Evolutionary conservation across 208 protist species (phyloP).

Genomic region (Tetramitus jugosus): DNA sequence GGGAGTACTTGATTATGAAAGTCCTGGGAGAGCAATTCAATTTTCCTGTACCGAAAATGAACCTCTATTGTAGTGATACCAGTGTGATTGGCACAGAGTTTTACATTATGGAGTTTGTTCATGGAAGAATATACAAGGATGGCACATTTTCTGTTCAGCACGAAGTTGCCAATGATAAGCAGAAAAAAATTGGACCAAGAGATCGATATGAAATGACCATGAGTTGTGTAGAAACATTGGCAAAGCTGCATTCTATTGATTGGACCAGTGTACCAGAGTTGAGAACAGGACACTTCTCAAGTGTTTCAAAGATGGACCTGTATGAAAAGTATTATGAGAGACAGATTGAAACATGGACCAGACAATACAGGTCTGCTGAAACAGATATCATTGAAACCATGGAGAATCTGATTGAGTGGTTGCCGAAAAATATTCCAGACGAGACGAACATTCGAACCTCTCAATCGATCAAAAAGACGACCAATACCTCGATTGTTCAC

Average conservation of each 20-base stretch:
- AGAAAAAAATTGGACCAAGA: too few relatives aligned
- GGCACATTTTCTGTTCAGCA: conserved; percentile 26
- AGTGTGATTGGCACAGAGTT: conserved; percentile 60
- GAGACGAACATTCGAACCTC: not conserved
- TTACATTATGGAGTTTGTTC: conserved; percentile 52
- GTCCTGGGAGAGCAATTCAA: not conserved
- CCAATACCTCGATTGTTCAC: conserved; percentile 33
- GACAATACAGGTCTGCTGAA: conserved; percentile 36
- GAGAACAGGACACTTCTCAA: not conserved
- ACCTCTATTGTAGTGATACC: conserved; percentile 47
- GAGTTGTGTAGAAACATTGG: conserved; percentile 17
- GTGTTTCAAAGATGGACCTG: too few relatives aligned
- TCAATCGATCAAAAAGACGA: too few relatives aligned
- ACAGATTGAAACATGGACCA: conserved; percentile 34
- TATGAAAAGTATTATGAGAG: conserved; percentile 28
- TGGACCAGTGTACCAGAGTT: conserved; percentile 13
- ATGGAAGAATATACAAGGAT: conserved; percentile 45
- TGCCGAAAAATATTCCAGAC: conserved; percentile 41
- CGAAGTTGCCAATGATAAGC: too few relatives aligned
- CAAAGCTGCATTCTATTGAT: conserved; percentile 37
- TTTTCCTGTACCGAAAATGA: conserved; percentile 47
- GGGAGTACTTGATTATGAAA: conserved; percentile 51
- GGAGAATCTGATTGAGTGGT: conserved; percentile 42
- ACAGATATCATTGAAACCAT: conserved; percentile 36
- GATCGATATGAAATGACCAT: conserved; percentile 15